These are phyloP conservation scores for Chalara sp. DNA, from an alignment of 2,329 filamentous ascomycete species.

Conservation along the genomic window DNA sequence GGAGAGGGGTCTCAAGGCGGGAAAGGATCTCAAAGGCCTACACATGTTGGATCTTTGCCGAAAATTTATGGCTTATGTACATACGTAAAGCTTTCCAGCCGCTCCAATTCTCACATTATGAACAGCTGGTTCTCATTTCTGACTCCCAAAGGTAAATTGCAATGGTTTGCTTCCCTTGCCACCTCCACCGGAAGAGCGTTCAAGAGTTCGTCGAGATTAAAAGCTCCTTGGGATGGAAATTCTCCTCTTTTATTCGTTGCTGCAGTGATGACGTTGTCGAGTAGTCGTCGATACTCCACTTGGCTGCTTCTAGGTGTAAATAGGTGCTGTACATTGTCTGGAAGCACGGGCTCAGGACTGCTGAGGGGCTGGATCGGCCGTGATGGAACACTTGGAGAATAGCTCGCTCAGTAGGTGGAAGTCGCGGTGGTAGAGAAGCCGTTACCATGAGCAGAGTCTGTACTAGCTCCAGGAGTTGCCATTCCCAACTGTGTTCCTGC, in stretches of 20 bases:
- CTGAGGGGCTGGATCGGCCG: not conserved
- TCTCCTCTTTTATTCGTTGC: slow-evolving; percentile 1
- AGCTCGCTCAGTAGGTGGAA: slow-evolving; percentile 2
- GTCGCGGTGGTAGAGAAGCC: not conserved
- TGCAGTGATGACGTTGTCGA: slow-evolving; percentile 1
- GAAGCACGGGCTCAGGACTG: not conserved
- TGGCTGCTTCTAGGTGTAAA: slow-evolving; percentile 2
- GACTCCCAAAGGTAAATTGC: slow-evolving; percentile 9
- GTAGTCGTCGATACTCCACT: slow-evolving; percentile 1
- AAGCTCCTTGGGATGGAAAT: slow-evolving; percentile 6
- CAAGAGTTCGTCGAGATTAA: slow-evolving; percentile 3
- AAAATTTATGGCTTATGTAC: slow-evolving; percentile 5
- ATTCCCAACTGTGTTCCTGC: slow-evolving; percentile 1
- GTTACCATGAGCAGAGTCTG: not conserved
- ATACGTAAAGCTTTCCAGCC: slow-evolving; percentile 21
- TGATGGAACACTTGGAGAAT: not conserved
- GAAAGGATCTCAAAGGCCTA: slow-evolving; percentile 35
- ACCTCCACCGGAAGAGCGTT: slow-evolving; percentile 7
- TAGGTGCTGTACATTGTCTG: not conserved
- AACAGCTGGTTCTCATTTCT: slow-evolving; percentile 10
- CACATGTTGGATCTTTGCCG: slow-evolving; percentile 1
- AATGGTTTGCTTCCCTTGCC: not conserved
- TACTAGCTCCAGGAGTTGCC: slow-evolving; percentile 1
- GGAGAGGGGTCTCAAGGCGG: slow-evolving; percentile 16
- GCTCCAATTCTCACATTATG: slow-evolving; percentile 18